Conservation (phyloP, 2,329 filamentous ascomycete genomes). For the Scortechinia acanthostroma region DNA sequence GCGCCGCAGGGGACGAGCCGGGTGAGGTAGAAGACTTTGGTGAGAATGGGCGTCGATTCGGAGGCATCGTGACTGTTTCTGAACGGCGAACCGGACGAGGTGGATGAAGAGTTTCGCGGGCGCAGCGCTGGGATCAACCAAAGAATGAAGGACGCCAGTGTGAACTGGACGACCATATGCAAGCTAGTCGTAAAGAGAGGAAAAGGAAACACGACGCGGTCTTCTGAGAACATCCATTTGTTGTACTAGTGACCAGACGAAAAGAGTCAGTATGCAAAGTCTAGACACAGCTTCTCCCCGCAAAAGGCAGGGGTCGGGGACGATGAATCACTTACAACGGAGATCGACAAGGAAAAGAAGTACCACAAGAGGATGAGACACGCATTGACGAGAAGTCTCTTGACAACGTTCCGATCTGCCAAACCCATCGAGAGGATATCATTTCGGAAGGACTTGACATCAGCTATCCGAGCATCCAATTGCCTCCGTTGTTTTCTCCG, state of each 20-base stretch:
- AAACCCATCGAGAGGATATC: neutral
- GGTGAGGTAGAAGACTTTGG: slow-evolving; percentile 53
- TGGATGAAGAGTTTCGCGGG: slow-evolving; percentile 28
- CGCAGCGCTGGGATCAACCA: slow-evolving; percentile 54
- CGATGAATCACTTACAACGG: slow-evolving; percentile 37
- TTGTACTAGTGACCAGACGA: slow-evolving; percentile 47
- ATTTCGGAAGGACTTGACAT: neutral
- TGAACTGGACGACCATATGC: slow-evolving; percentile 64
- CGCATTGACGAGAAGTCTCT: neutral
- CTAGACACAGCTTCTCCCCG: neutral
- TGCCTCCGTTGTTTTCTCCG: neutral
- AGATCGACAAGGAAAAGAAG: slow-evolving; percentile 61
- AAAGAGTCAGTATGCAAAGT: slow-evolving; percentile 3
- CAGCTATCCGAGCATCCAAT: slow-evolving; percentile 1
- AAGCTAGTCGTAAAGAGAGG: slow-evolving; percentile 64
- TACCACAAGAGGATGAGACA: slow-evolving; percentile 24
- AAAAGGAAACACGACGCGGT: slow-evolving; percentile 56
- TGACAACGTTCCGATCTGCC: neutral
- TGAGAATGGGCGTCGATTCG: slow-evolving; percentile 40
- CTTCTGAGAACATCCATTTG: slow-evolving; percentile 67
- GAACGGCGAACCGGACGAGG: neutral
- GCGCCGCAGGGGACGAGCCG: slow-evolving; percentile 55
- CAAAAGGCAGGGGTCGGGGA: neutral
- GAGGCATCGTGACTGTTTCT: slow-evolving; percentile 7
- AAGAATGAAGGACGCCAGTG: slow-evolving; percentile 47